Percentiles rank a stretch among this genome's conserved stretches.
Conservation (phyloP, 495 filamentous ascomycete species). For the Aspergillus sclerotiicarbonarius region DNA sequence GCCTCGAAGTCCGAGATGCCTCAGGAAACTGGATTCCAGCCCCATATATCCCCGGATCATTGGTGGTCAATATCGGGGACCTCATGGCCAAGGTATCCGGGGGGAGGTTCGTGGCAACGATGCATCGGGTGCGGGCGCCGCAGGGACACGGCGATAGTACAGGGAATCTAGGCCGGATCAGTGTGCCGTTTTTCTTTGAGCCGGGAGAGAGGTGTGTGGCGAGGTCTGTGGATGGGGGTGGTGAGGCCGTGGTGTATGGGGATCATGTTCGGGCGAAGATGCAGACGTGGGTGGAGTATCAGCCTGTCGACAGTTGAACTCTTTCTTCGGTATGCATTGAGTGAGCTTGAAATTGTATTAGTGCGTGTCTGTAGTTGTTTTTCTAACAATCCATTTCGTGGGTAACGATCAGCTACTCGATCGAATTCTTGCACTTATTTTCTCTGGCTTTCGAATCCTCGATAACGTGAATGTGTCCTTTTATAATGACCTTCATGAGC, state of each 20-base stretch:
- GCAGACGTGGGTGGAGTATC: constrained; percentile 46
- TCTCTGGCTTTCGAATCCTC: too few relatives aligned
- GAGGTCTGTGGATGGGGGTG: constrained; percentile 32
- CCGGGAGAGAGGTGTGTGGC: constrained; percentile 42
- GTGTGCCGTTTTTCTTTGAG: constrained; percentile 52
- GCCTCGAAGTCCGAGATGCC: constrained; percentile 42
- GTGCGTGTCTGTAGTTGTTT: too few relatives aligned
- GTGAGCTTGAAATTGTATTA: too few relatives aligned
- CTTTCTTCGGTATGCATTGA: too few relatives aligned
- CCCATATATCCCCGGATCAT: constrained; percentile 41
- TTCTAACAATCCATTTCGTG: too few relatives aligned
- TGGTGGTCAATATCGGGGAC: constrained; percentile 54
- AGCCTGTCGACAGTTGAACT: constrained; percentile 9
- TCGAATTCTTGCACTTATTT: too few relatives aligned
- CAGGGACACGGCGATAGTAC: background rate
- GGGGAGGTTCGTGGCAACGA: constrained; percentile 47
- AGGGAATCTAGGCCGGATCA: constrained; percentile 32
- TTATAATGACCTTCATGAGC: too few relatives aligned
- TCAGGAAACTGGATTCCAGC: constrained; percentile 42
- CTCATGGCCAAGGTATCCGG: constrained; percentile 46
- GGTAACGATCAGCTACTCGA: background rate
- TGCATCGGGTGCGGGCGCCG: constrained; percentile 41
- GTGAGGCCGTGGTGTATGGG: constrained; percentile 38
- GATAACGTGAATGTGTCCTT: too few relatives aligned
- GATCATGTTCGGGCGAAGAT: constrained; percentile 47